Percentiles rank a stretch among this genome's conserved stretches.
Conservation (phyloP, 1,284 basidiomycete species). For the Marasmius fiardii region DNA sequence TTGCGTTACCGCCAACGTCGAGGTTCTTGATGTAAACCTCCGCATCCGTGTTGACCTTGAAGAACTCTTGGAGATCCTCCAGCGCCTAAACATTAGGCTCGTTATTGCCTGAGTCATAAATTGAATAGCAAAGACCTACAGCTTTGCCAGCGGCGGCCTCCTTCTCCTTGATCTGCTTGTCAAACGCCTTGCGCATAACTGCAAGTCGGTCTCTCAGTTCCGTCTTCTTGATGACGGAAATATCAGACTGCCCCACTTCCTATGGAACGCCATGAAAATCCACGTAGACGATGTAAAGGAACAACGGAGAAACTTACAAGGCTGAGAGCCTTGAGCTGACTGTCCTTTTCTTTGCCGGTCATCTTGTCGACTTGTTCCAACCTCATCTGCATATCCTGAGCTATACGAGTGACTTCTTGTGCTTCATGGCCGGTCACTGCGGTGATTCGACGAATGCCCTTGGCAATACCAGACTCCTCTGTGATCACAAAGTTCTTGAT, state of each 20-base stretch:
- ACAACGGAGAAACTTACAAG: slow-evolving; percentile 52
- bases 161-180: slow-evolving; percentile 83
- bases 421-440: slow-evolving; percentile 97
- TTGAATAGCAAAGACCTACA: slow-evolving; percentile 39
- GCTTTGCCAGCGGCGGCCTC: slow-evolving; percentile 78
- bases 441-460: slow-evolving; percentile 93
- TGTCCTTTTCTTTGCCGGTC: slow-evolving; percentile 82
- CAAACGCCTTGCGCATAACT: slow-evolving; percentile 77
- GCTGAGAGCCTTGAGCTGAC: slow-evolving; percentile 77
- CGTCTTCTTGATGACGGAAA: slow-evolving; percentile 83
- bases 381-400: slow-evolving; percentile 61
- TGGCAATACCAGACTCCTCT: slow-evolving; percentile 97
- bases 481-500: slow-evolving; percentile 95
- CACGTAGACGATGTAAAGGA: neutral
- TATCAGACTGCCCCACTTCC: slow-evolving; percentile 90
- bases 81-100: slow-evolving; percentile 49
- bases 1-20: slow-evolving; percentile 77
- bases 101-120: neutral
- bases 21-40: slow-evolving; percentile 68
- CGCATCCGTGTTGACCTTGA: slow-evolving; percentile 73
- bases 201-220: slow-evolving; percentile 76
- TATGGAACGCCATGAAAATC: slow-evolving; percentile 27
- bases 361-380: slow-evolving; percentile 67
- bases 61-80: slow-evolving; percentile 69
- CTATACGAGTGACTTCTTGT: slow-evolving; percentile 71